phyloP scores from a whole-genome alignment of 805 yeast species.

The Ogataea paraovalis region DNA sequence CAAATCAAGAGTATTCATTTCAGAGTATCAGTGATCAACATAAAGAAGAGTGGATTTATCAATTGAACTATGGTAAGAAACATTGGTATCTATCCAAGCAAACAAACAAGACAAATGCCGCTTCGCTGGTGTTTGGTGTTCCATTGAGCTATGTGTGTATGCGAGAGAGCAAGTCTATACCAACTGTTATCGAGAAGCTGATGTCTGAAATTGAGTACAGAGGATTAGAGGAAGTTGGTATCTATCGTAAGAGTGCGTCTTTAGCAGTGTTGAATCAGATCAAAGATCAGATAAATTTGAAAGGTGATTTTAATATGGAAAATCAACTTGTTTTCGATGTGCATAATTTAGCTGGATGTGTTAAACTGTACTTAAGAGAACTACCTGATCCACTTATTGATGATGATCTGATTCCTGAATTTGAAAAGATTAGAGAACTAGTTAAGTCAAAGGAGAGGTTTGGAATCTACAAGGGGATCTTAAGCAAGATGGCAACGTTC shows the following conservation, averaged over 20 bases:
- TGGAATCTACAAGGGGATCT: constrained; percentile 20
- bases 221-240: constrained; percentile 87
- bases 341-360: constrained; percentile 84
- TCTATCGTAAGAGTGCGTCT: constrained; percentile 69
- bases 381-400: constrained; percentile 81
- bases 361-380: constrained; percentile 79
- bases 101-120: constrained; percentile 18
- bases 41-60: constrained; percentile 69
- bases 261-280: constrained; percentile 42
- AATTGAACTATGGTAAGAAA: constrained; percentile 42
- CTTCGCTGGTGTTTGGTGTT: constrained; percentile 69
- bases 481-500: constrained; percentile 49
- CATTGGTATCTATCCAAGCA: constrained; percentile 52
- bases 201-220: constrained; percentile 77
- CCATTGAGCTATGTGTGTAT: constrained; percentile 74
- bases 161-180: constrained; percentile 61
- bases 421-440: constrained; percentile 36
- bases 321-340: constrained; percentile 53
- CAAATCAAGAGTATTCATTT: constrained; percentile 45
- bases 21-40: constrained; percentile 64
- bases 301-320: constrained; percentile 45
- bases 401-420: constrained; percentile 56
- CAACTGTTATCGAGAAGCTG: constrained; percentile 61
- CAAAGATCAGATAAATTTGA: constrained; percentile 41
- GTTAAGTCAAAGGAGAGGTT: constrained; percentile 24